Evolutionary conservation across 2,329 filamentous ascomycete species (phyloP).

Genomic region (Aspergillus tubingensis): DNA sequence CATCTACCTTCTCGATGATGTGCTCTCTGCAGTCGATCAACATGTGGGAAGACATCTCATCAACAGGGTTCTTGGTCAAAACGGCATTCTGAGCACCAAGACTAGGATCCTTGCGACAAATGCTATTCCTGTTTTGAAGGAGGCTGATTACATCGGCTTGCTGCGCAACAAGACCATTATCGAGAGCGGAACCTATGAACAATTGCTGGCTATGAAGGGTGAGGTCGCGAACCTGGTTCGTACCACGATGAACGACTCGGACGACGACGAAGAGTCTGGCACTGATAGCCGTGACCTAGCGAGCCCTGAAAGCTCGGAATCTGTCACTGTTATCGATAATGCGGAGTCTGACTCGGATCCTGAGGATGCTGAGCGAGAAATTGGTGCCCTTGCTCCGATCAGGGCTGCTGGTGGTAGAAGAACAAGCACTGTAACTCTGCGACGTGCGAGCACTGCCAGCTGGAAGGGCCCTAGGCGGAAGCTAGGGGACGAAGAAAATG

Average conservation of each 20-base stretch:
- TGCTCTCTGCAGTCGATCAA: slow-evolving; percentile 95
- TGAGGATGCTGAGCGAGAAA: slow-evolving; percentile 67
- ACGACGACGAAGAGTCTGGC: slow-evolving; percentile 49
- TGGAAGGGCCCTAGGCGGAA: slow-evolving; percentile 86
- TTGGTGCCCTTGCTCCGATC: slow-evolving; percentile 77
- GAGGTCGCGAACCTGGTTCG: slow-evolving; percentile 82
- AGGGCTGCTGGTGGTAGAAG: slow-evolving; percentile 65
- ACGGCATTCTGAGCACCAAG: slow-evolving; percentile 79
- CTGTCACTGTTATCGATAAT: slow-evolving; percentile 54
- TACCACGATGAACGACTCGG: slow-evolving; percentile 59
- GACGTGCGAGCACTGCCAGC: slow-evolving; percentile 87
- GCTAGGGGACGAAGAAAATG: slow-evolving; percentile 73
- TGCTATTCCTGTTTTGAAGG: slow-evolving; percentile 84
- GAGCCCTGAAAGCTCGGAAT: slow-evolving; percentile 69
- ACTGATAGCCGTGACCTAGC: slow-evolving; percentile 60
- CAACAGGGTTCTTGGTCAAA: slow-evolving; percentile 84
- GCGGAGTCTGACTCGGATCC: slow-evolving; percentile 56
- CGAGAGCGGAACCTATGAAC: slow-evolving; percentile 86
- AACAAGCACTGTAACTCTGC: slow-evolving; percentile 73
- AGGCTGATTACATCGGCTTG: slow-evolving; percentile 85
- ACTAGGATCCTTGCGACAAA: slow-evolving; percentile 94
- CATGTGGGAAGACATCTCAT: slow-evolving; percentile 95
- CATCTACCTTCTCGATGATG: slow-evolving; percentile 91
- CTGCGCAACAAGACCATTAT: slow-evolving; percentile 79
- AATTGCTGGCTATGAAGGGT: slow-evolving; percentile 91